Conservation (phyloP, 2,329 filamentous ascomycete species). For the Fusarium burgessii region DNA sequence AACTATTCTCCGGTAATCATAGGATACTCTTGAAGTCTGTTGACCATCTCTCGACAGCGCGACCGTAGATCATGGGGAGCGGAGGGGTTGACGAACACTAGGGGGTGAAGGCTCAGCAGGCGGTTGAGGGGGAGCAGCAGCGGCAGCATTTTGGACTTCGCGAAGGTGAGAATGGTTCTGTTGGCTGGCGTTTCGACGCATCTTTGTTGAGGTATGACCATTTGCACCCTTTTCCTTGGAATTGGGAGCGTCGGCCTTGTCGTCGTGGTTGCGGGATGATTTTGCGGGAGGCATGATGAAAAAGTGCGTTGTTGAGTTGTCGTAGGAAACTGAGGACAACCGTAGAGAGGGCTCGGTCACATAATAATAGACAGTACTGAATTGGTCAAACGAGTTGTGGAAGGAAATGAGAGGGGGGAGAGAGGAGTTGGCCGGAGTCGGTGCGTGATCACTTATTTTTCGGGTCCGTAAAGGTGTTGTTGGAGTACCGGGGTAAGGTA, state of each 20-base stretch:
- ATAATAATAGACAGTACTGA: slow-evolving; percentile 39
- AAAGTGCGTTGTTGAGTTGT: slow-evolving; percentile 8
- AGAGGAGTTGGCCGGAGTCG: slow-evolving; percentile 40
- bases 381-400: slow-evolving; percentile 20
- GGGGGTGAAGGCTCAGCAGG: slow-evolving; percentile 50
- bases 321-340: slow-evolving; percentile 5
- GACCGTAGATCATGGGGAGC: slow-evolving; percentile 13
- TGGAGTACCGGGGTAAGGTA: too few species aligned
- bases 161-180: slow-evolving; percentile 60
- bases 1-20: not conserved
- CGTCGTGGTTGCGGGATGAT: slow-evolving; percentile 60
- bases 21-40: not conserved
- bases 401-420: slow-evolving; percentile 35
- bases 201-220: slow-evolving; percentile 63
- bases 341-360: slow-evolving; percentile 28
- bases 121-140: slow-evolving; percentile 49
- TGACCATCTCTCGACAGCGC: not conserved
- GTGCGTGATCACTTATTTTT: slow-evolving; percentile 42
- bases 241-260: slow-evolving; percentile 57
- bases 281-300: slow-evolving; percentile 61
- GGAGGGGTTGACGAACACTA: slow-evolving; percentile 48
- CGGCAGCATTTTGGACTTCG: slow-evolving; percentile 57
- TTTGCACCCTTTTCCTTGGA: slow-evolving; percentile 60
- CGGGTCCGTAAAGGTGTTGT: not conserved
- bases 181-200: slow-evolving; percentile 67